Evolutionary conservation across 2,329 filamentous ascomycete genomes (phyloP).

Genomic region (Aureobasidium mangrovei): DNA sequence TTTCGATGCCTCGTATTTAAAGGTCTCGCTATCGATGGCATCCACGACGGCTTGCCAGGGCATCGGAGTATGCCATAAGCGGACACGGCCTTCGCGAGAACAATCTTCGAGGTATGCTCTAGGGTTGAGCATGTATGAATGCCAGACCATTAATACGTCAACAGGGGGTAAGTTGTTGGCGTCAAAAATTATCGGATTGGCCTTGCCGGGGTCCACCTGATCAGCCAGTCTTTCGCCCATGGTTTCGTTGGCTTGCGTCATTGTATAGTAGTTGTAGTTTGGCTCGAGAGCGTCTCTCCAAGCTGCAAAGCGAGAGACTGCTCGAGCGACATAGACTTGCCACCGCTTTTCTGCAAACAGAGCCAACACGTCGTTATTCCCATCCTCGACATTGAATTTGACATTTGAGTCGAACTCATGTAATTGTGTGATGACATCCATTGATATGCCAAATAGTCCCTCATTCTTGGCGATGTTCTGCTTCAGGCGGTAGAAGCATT

Average conservation of each 20-base stretch:
- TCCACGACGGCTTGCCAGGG: slow-evolving; percentile 55
- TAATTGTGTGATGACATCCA: slow-evolving; percentile 19
- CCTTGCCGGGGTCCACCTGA: background rate
- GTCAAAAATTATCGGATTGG: slow-evolving; percentile 19
- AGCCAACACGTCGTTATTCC: slow-evolving; percentile 33
- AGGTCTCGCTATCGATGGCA: slow-evolving; percentile 49
- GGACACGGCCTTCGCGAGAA: slow-evolving; percentile 47
- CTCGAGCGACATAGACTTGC: slow-evolving; percentile 59
- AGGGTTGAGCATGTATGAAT: slow-evolving; percentile 70
- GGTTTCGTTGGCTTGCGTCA: background rate
- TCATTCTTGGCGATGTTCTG: slow-evolving; percentile 58
- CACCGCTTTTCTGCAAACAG: slow-evolving; percentile 63
- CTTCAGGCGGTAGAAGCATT: slow-evolving; percentile 57
- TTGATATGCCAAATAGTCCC: slow-evolving; percentile 50
- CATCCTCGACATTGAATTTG: slow-evolving; percentile 23
- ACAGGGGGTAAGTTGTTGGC: slow-evolving; percentile 47
- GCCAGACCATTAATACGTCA: slow-evolving; percentile 73
- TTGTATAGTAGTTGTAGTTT: background rate
- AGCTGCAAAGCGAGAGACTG: slow-evolving; percentile 56
- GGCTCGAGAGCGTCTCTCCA: slow-evolving; percentile 50
- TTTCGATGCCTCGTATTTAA: slow-evolving; percentile 46
- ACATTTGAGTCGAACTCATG: background rate
- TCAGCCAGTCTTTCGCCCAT: background rate
- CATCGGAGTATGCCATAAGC: slow-evolving; percentile 54
- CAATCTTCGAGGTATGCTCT: slow-evolving; percentile 66